These are phyloP conservation scores for Dactylorhiza incarnata DNA, from an alignment of 106 monocot species.

Conservation along the genomic window DNA sequence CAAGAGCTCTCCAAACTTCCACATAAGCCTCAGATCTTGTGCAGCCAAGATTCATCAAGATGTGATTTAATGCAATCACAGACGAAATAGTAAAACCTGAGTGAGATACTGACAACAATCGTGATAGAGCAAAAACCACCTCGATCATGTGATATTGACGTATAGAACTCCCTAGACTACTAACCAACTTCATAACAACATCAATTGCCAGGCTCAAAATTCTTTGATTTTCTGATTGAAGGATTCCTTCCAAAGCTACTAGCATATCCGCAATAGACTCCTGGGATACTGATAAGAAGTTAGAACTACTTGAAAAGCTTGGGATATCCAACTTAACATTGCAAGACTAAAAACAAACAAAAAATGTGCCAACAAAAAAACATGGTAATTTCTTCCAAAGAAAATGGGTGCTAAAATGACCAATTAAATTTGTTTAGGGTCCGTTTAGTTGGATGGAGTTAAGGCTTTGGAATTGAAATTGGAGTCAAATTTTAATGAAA, in stretches of 20 bases:
- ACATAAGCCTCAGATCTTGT: slow-evolving; percentile 17
- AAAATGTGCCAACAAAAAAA: not conserved
- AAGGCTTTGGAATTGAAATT: no score
- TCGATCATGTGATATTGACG: slow-evolving; percentile 42
- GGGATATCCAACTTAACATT: not conserved
- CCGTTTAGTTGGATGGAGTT: no score
- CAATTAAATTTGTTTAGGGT: no score
- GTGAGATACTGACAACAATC: slow-evolving; percentile 31
- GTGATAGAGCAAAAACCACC: slow-evolving; percentile 39
- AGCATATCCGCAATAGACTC: slow-evolving; percentile 69
- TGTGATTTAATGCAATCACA: slow-evolving; percentile 41
- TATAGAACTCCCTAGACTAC: slow-evolving; percentile 33
- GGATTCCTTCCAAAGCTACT: slow-evolving; percentile 59
- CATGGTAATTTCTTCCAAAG: not conserved
- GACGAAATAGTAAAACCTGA: slow-evolving; percentile 23
- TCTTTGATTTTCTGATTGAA: slow-evolving; percentile 49
- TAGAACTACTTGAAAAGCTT: not conserved
- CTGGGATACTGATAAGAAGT: slow-evolving; percentile 21
- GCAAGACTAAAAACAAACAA: not conserved
- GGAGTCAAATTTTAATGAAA: no score
- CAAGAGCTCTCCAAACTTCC: slow-evolving; percentile 53
- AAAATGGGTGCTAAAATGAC: no score
- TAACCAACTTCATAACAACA: slow-evolving; percentile 37
- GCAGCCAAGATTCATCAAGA: slow-evolving; percentile 32
- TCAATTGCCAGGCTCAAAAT: slow-evolving; percentile 34